These are phyloP conservation scores for Hyaloscypha variabilis DNA, from an alignment of 495 filamentous ascomycete genomes.

Conservation along the genomic window DNA sequence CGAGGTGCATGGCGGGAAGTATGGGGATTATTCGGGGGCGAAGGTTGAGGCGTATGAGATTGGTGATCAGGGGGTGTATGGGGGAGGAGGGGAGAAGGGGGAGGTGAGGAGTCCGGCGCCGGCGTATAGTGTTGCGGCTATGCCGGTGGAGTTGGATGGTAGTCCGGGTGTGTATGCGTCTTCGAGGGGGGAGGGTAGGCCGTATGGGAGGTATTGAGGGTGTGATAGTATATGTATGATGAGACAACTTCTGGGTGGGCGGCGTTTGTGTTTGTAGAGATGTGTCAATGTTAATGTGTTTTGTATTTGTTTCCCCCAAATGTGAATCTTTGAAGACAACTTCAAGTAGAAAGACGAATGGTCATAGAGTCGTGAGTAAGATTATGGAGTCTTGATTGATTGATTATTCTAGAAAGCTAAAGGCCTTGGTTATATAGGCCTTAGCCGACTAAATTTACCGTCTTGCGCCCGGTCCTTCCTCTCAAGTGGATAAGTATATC, in stretches of 20 bases:
- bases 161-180: neutral
- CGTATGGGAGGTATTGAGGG: neutral
- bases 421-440: no score
- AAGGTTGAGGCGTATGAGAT: constrained; percentile 26
- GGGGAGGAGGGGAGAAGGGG: constrained; percentile 2
- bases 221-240: neutral
- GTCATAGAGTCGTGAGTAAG: no score
- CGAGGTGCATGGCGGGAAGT: neutral
- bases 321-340: no score
- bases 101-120: constrained; percentile 5
- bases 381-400: no score
- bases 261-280: neutral
- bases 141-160: constrained; percentile 12
- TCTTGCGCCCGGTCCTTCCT: no score
- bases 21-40: constrained; percentile 14
- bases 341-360: no score
- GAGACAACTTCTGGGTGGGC: neutral
- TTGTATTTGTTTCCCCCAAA: neutral
- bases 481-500: no score
- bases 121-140: neutral
- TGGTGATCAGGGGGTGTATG: constrained; percentile 9
- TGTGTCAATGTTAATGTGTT: neutral
- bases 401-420: no score
- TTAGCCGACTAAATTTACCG: no score
- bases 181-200: neutral